Base-by-base conservation (phyloP, 2,329 filamentous ascomycete species). In the Botrytis porri region DNA sequence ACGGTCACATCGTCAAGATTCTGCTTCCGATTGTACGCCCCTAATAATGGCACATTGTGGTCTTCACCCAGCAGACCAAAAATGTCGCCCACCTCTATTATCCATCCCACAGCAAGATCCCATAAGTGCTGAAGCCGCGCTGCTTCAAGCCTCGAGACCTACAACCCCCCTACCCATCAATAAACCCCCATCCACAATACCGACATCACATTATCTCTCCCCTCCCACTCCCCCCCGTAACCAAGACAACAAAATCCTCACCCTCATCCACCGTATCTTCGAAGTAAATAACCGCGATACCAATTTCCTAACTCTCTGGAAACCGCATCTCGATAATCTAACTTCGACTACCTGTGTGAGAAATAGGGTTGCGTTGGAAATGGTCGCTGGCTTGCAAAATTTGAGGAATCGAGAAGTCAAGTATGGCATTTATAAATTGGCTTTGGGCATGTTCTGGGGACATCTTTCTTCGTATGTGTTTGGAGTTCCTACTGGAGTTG, bases 121-220 rank as follows among this genome's bases (percentile, higher is more conserved):
- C n/a, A 54, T 1, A 8, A 54, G 51, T 29, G 14, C n/a, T 7
- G 3, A 54, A 54, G 3, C 2, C 3, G 14, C 14, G 14, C 14
- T 14, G 1, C 4, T 7, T 6, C 3, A 9, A 29, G n/a, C 6
- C 8, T 29, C 14, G n/a, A 7, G 29, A 3, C 0, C 18, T 8
- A 54, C 2, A 8, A 18, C 14, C 1, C n/a, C n/a, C 14, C 29
- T n/a, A 54, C 25, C n/a, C 12, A 54, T 25, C 51, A 6, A 29
- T 16, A 8, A 54, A 29, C 2, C 4, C 29, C n/a, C 0, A 54
- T 29, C 51, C 14, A 29, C 51, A 54, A 29, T 18, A 16, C 0
- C 14, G 8, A 29, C n/a, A 29, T 18, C 51, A 18, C n/a, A 16
- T 29, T 25, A n/a, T 29, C 14, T 29, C 8, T 29, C 14, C 14